Conservation (phyloP, 768 basidiomycete genomes). For the Auricularia sp. region DNA sequence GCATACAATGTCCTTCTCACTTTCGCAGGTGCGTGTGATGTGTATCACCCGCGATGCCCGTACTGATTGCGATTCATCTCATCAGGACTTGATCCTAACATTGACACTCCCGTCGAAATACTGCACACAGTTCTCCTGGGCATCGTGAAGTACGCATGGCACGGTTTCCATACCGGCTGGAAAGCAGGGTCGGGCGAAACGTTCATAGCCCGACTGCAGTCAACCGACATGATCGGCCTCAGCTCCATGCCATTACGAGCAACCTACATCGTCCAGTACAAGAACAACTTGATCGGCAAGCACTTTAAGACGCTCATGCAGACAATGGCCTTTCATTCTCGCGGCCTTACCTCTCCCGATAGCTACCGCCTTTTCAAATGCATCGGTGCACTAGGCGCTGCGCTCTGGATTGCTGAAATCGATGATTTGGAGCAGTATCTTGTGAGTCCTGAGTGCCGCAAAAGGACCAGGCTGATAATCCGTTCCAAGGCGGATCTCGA, state of each 20-base stretch:
- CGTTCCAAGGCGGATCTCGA: constrained; percentile 8
- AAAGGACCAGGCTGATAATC: neutral
- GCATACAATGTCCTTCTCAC: neutral
- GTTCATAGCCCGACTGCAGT: constrained; percentile 21
- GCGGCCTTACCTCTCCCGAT: neutral
- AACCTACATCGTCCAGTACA: constrained; percentile 34
- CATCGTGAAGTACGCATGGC: constrained; percentile 25
- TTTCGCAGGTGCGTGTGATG: neutral
- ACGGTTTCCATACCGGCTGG: constrained; percentile 24
- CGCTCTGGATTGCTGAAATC: constrained; percentile 12
- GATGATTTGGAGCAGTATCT: constrained; percentile 9
- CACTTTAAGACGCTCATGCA: constrained; percentile 34
- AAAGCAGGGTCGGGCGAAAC: constrained; percentile 17
- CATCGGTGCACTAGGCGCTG: constrained; percentile 9
- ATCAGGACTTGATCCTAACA: constrained; percentile 33
- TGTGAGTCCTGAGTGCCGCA: constrained; percentile 6
- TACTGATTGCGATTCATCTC: neutral
- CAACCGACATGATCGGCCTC: constrained; percentile 19
- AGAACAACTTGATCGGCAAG: constrained; percentile 31
- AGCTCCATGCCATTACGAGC: constrained; percentile 26
- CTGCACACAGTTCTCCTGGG: constrained; percentile 23
- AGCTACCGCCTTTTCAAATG: constrained; percentile 7
- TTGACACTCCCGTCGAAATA: constrained; percentile 36
- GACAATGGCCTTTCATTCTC: constrained; percentile 27
- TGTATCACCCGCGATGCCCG: neutral